Conservation (phyloP, 176 grass and related monocot species). For the Oryza rufipogon region DNA sequence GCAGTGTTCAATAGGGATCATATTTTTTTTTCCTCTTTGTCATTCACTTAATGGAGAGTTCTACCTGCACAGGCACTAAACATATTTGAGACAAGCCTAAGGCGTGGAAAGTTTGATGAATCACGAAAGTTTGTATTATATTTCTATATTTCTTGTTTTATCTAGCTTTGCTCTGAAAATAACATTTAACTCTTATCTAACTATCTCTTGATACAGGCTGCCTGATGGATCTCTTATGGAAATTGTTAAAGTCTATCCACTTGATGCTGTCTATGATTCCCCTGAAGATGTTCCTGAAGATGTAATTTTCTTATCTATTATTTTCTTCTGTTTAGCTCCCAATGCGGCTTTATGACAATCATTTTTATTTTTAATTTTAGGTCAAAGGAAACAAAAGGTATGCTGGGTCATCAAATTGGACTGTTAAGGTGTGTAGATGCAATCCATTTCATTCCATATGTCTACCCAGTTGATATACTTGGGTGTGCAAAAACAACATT, state of each 20-base stretch:
- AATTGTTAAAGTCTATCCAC: constrained; percentile 87
- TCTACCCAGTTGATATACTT: constrained; percentile 3
- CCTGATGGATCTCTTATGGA: constrained; percentile 96
- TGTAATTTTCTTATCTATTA: constrained; percentile 51
- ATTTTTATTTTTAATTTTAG: constrained; percentile 40
- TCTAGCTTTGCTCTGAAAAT: not conserved
- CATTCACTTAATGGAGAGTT: constrained; percentile 34
- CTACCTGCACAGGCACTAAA: constrained; percentile 50
- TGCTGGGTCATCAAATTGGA: constrained; percentile 92
- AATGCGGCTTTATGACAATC: not conserved
- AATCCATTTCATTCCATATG: constrained; percentile 18
- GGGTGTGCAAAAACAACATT: constrained; percentile 17
- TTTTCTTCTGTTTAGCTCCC: constrained; percentile 4
- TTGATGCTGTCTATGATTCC: constrained; percentile 88
- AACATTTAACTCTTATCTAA: not conserved
- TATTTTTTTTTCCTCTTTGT: not conserved
- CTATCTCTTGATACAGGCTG: constrained; percentile 52
- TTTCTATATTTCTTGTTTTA: constrained; percentile 37
- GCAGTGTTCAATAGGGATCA: not conserved
- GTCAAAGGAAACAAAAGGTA: constrained; percentile 92
- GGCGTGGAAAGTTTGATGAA: constrained; percentile 44
- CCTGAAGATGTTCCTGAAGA: constrained; percentile 95
- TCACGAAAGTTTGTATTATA: constrained; percentile 35
- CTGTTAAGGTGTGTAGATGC: constrained; percentile 58
- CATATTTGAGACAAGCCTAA: constrained; percentile 40